phyloP scores from a whole-genome alignment of 768 basidiomycete species.

The Leccinum fibrillosum region DNA sequence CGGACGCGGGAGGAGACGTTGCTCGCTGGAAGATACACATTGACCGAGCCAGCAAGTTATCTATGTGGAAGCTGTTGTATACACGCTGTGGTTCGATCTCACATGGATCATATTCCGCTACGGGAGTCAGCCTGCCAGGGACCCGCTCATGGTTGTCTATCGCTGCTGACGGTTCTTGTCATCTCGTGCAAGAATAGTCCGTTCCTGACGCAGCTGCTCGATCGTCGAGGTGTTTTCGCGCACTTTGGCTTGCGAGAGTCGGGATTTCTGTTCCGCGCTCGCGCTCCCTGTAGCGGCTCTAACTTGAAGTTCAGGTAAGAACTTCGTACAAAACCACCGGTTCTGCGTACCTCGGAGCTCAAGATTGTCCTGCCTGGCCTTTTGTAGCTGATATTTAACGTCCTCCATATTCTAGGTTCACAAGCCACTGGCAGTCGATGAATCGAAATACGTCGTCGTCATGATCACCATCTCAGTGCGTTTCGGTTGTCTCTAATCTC shows the following conservation, averaged over 20 bases:
- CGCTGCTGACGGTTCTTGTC: no score
- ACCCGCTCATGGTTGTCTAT: no score
- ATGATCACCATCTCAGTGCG: conserved; percentile 64
- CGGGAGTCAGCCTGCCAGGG: no score
- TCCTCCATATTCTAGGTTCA: conserved; percentile 70
- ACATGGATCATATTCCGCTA: no score
- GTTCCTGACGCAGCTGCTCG: neutral
- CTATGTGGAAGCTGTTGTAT: no score
- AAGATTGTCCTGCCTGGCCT: conserved; percentile 69
- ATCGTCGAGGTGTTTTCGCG: conserved; percentile 68
- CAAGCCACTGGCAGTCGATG: neutral
- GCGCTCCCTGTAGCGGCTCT: conserved; percentile 45
- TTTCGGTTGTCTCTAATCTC: conserved; percentile 69
- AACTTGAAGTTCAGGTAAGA: neutral
- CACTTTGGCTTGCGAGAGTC: conserved; percentile 65
- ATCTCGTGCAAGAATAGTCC: no score
- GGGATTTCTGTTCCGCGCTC: conserved; percentile 70
- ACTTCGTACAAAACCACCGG: neutral
- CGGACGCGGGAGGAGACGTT: no score
- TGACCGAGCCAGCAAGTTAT: no score
- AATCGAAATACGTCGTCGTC: neutral
- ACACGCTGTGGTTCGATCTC: no score
- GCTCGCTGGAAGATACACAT: no score
- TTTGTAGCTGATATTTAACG: conserved; percentile 63
- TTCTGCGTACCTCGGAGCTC: conserved; percentile 63